Base-by-base conservation (phyloP, 1,284 basidiomycete genomes). In the Ustanciosporium gigantosporum region DNA sequence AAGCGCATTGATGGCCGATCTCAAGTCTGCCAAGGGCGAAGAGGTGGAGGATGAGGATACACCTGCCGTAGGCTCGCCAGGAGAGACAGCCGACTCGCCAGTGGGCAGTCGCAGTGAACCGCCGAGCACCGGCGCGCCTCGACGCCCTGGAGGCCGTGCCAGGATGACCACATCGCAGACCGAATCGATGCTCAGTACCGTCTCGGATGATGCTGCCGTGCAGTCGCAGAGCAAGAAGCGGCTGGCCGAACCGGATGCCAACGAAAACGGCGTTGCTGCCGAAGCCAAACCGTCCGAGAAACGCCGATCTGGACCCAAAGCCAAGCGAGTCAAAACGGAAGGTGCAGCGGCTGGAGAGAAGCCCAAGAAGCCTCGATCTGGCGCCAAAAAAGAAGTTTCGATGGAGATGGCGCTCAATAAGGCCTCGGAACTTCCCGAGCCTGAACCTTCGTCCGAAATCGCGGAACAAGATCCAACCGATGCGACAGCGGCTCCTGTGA, bases 1-100 rank as follows among this genome's bases (percentile, higher is more conserved):
- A 59, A 79, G 68, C 49, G 79, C 53, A 17, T 73, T 77, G 15
- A 65, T 79, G 73, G 57, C 72, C 50, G 64, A 76, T 66, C 40
- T 75, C 46, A 61, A 78, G 61, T 61, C 68, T 49, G 47, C 68
- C 48, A 60, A 70, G 61, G 55, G 55, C 25, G 78, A 79, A 24
- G 72, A 78, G 37, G 60, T 71, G 21, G 77, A 74, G 14, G 70
- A 72, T 21, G 68, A 69, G n/a, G 71, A 73, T 17, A 56, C 60
- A 7, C 32, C 42, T 1, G 49, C 47, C 13, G 17, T 58, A 0
- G 46, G 49, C 19, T 67, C 65, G 36, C 53, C 58, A 4, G 39
- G 47, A 36, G 57, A 60, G 31, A 31, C 45, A 3, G 36, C 42
- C 7, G 64, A 67, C 25, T 31, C 42, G 9, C 48, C 58, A 2